These are phyloP conservation scores for Arachis stenosperma DNA, from an alignment of 306 rosid genomes.

Conservation along the genomic window DNA sequence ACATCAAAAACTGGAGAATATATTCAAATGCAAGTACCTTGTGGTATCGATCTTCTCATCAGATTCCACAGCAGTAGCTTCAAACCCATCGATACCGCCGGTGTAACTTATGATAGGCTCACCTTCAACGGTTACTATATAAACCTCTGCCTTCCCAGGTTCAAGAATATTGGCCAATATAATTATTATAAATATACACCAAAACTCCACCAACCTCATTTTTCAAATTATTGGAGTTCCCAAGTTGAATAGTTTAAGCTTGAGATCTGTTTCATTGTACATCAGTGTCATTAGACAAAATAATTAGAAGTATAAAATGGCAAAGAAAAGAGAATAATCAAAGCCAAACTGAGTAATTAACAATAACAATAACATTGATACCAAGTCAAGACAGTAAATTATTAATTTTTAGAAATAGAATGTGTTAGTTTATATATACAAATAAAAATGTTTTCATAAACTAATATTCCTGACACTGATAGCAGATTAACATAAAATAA, in stretches of 20 bases:
- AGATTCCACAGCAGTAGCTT: conserved; percentile 52
- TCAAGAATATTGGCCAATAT: conserved; percentile 39
- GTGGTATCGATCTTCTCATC: conserved; percentile 49
- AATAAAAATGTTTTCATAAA: not conserved
- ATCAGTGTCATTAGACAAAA: conserved; percentile 2
- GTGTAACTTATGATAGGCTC: conserved; percentile 86
- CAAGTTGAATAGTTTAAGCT: conserved; percentile 37
- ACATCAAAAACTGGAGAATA: not conserved
- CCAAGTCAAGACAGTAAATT: not conserved
- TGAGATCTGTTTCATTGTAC: conserved; percentile 44
- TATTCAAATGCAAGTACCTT: conserved; percentile 57
- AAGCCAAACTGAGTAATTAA: not conserved
- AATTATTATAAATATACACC: conserved; percentile 44
- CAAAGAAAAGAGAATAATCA: not conserved
- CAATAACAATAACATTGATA: not conserved
- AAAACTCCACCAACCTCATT: conserved; percentile 54
- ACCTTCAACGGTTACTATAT: conserved; percentile 85
- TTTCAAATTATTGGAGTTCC: conserved; percentile 34
- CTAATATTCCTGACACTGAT: conserved; percentile 18
- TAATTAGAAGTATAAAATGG: not conserved
- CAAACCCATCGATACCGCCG: conserved; percentile 68
- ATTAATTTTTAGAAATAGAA: not conserved
- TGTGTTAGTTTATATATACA: not conserved
- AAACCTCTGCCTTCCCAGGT: conserved; percentile 72
- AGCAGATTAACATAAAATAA: not conserved